These are phyloP conservation scores for Fusarium papillatum DNA, from an alignment of 2,329 filamentous ascomycete species.

Conservation along the genomic window DNA sequence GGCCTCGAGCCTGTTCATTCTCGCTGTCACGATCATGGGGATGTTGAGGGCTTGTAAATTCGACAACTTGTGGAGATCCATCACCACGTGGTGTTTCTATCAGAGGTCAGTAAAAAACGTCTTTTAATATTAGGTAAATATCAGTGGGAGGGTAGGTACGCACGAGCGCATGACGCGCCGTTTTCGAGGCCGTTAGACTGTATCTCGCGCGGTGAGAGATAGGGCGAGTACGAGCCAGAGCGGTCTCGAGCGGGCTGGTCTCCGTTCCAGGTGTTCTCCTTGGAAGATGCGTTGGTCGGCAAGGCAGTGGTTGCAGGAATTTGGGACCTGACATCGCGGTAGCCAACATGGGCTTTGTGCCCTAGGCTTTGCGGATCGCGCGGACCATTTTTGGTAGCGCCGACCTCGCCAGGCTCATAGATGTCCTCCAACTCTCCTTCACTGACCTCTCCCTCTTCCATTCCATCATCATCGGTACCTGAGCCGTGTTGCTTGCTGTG, in stretches of 20 bases:
- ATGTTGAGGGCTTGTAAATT: neutral
- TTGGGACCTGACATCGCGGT: neutral
- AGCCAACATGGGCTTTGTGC: neutral
- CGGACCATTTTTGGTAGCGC: slow-evolving; percentile 1
- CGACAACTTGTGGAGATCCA: neutral
- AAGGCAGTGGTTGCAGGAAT: neutral
- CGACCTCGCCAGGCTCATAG: slow-evolving; percentile 58
- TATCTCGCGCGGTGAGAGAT: slow-evolving; percentile 64
- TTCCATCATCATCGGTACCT: slow-evolving; percentile 31
- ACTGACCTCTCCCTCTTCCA: slow-evolving; percentile 83
- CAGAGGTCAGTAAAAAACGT: slow-evolving; percentile 16
- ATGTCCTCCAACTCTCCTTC: slow-evolving; percentile 75
- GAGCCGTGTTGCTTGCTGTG: slow-evolving; percentile 12
- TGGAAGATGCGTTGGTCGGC: neutral
- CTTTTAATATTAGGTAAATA: neutral
- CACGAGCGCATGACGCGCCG: slow-evolving; percentile 21
- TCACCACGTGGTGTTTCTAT: slow-evolving; percentile 22
- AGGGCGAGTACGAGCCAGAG: slow-evolving; percentile 67
- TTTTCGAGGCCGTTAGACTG: slow-evolving; percentile 37
- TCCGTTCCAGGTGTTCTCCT: slow-evolving; percentile 8
- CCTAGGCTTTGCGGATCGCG: neutral
- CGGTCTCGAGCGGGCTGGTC: slow-evolving; percentile 53
- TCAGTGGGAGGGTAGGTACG: slow-evolving; percentile 7
- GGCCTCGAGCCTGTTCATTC: neutral
- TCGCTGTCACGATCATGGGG: neutral